Evolutionary conservation across 2,329 filamentous ascomycete species (phyloP).

Genomic region (Didymella glomerata): DNA sequence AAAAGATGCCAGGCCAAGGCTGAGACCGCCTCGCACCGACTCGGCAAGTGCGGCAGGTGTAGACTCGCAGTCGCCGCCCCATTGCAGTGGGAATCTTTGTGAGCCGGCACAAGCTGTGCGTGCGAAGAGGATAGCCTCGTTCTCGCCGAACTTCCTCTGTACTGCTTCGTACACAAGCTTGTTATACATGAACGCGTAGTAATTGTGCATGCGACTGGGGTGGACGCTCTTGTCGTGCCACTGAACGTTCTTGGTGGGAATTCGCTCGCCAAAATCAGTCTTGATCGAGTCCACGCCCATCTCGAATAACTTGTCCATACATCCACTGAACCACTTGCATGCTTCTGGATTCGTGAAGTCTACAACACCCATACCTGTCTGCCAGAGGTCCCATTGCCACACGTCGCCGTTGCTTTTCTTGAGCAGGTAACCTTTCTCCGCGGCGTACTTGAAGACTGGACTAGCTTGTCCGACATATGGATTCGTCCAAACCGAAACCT

Average conservation of each 20-base stretch:
- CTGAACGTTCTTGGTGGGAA: constrained; percentile 70
- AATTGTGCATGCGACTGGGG: constrained; percentile 76
- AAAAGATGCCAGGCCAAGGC: constrained; percentile 70
- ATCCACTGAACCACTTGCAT: constrained; percentile 68
- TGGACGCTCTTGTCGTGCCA: constrained; percentile 70
- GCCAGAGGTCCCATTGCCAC: constrained; percentile 82
- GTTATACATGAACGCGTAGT: constrained; percentile 78
- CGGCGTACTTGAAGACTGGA: constrained; percentile 70
- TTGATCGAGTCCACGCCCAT: constrained; percentile 76
- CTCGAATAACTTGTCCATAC: constrained; percentile 71
- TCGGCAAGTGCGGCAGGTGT: constrained; percentile 78
- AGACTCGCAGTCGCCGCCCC: constrained; percentile 79
- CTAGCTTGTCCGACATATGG: constrained; percentile 76
- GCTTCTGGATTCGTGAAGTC: constrained; percentile 79
- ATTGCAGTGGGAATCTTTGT: constrained; percentile 70
- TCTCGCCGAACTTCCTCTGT: constrained; percentile 60
- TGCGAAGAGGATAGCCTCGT: constrained; percentile 71
- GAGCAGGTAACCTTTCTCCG: constrained; percentile 72
- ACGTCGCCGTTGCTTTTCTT: constrained; percentile 73
- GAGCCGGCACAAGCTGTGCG: constrained; percentile 72
- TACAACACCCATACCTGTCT: constrained; percentile 77
- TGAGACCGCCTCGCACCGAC: constrained; percentile 71
- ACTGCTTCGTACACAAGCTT: constrained; percentile 73
- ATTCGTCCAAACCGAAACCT: constrained; percentile 80
- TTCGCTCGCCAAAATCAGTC: constrained; percentile 78